Conservation (phyloP, 2,329 filamentous ascomycete species). For the Trichoderma sp. region DNA sequence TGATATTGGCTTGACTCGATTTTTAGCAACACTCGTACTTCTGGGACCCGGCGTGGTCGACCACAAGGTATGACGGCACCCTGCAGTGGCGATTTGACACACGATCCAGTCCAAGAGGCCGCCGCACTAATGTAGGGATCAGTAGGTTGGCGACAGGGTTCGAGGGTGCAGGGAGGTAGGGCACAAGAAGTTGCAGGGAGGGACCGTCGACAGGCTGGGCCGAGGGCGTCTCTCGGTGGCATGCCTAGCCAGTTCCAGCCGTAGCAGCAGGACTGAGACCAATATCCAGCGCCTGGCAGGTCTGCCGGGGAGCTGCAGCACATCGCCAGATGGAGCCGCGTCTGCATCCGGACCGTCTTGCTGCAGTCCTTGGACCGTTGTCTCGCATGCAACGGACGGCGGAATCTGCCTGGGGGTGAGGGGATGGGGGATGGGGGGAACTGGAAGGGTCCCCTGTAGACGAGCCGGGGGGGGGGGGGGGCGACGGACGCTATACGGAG, state of each 20-base stretch:
- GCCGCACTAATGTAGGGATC: slow-evolving; percentile 26
- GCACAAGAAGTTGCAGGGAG: too few relatives aligned
- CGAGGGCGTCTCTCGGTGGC: slow-evolving; percentile 22
- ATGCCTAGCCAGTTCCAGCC: slow-evolving; percentile 19
- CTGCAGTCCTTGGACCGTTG: slow-evolving; percentile 14
- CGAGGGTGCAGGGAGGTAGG: too few relatives aligned
- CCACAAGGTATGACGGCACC: slow-evolving; percentile 29
- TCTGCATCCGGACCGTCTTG: slow-evolving; percentile 27
- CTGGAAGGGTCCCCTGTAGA: slow-evolving; percentile 11
- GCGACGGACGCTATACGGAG: slow-evolving; percentile 13
- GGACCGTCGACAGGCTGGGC: slow-evolving; percentile 24
- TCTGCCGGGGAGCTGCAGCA: slow-evolving; percentile 26
- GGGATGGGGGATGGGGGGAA: neutral
- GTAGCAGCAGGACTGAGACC: slow-evolving; percentile 4
- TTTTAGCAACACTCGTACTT: neutral
- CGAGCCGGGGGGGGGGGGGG: slow-evolving; percentile 1
- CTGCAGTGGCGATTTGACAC: slow-evolving; percentile 29
- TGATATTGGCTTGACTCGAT: neutral
- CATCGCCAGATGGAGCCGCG: slow-evolving; percentile 27
- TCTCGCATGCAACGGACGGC: slow-evolving; percentile 11
- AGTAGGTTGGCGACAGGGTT: too few relatives aligned
- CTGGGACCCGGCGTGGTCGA: slow-evolving; percentile 17
- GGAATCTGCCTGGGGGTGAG: neutral
- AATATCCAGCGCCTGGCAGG: slow-evolving; percentile 23
- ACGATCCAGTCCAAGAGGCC: slow-evolving; percentile 20